A percentile compares a stretch with the other conserved stretches of the same genome.
These are phyloP conservation scores for Candida ipomoeae DNA, from an alignment of 805 yeast genomes.

Conservation along the genomic window DNA sequence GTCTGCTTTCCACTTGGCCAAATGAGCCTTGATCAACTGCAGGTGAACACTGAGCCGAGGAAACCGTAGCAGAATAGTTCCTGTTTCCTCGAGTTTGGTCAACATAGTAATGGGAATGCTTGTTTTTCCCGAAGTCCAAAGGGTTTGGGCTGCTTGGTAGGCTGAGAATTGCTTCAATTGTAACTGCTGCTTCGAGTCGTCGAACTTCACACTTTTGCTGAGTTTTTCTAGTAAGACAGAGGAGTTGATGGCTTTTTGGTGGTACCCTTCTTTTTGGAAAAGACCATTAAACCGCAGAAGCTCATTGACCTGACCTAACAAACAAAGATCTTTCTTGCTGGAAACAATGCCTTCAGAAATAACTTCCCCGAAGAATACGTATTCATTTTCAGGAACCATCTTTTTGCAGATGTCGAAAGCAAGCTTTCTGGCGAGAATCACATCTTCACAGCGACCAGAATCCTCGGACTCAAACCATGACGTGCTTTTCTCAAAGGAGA, in stretches of 20 bases:
- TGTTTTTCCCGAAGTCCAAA: conserved; percentile 63
- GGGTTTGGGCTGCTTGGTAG: conserved; percentile 50
- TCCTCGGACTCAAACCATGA: conserved; percentile 13
- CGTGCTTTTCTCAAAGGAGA: conserved; percentile 3
- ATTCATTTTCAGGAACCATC: not conserved
- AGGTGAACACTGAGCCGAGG: conserved; percentile 18
- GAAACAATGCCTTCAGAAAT: too few relatives aligned
- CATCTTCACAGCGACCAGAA: conserved; percentile 12
- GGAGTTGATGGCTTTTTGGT: conserved; percentile 50
- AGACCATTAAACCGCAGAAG: conserved; percentile 39
- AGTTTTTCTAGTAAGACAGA: conserved; percentile 43
- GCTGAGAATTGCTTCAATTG: conserved; percentile 12
- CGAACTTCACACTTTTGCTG: conserved; percentile 14
- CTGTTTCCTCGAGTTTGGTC: conserved; percentile 20
- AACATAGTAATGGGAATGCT: conserved; percentile 55
- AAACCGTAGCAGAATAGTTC: conserved; percentile 15
- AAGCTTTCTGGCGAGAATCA: conserved; percentile 41
- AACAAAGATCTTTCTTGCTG: conserved; percentile 8
- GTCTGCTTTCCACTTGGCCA: conserved; percentile 67
- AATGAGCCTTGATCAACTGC: conserved; percentile 32
- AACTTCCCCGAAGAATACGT: too few relatives aligned
- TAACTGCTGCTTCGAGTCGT: conserved; percentile 10
- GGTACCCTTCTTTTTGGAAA: conserved; percentile 32
- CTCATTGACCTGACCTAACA: conserved; percentile 33
- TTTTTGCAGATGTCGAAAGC: conserved; percentile 26